These are phyloP conservation scores for Brassica carinata DNA, from an alignment of 345 rosid species.

Conservation along the genomic window DNA sequence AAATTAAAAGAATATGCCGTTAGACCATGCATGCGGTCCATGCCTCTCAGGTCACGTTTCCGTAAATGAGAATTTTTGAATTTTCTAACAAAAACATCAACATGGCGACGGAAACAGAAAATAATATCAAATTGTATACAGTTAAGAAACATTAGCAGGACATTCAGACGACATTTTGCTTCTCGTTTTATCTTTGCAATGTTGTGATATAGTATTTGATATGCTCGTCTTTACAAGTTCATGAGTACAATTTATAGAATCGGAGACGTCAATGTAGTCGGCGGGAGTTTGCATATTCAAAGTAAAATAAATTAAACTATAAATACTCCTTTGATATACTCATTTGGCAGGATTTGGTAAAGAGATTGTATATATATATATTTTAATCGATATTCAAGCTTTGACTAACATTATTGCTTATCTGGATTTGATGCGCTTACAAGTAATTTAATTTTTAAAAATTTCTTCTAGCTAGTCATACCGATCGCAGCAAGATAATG, in stretches of 20 bases:
- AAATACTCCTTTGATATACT: neutral
- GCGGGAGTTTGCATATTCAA: neutral
- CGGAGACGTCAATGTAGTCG: constrained; percentile 2
- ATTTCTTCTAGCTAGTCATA: neutral
- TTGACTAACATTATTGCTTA: neutral
- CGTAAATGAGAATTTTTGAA: neutral
- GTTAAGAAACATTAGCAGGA: neutral
- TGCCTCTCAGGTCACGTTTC: neutral
- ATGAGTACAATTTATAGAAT: constrained; percentile 19
- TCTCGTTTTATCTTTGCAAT: neutral
- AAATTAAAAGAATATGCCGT: neutral
- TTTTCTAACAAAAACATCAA: neutral
- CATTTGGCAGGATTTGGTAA: neutral
- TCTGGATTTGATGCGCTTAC: neutral
- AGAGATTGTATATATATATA: neutral
- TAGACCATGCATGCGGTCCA: neutral
- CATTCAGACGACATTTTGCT: constrained; percentile 27
- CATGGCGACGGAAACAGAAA: neutral
- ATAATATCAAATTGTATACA: neutral
- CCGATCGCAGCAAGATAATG: neutral
- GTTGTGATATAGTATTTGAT: neutral
- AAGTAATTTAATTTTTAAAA: neutral
- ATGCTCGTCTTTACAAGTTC: neutral
- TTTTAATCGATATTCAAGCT: neutral
- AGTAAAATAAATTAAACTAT: neutral